Base-by-base conservation (phyloP, 768 basidiomycete genomes). In the Multifurca ochricompacta region DNA sequence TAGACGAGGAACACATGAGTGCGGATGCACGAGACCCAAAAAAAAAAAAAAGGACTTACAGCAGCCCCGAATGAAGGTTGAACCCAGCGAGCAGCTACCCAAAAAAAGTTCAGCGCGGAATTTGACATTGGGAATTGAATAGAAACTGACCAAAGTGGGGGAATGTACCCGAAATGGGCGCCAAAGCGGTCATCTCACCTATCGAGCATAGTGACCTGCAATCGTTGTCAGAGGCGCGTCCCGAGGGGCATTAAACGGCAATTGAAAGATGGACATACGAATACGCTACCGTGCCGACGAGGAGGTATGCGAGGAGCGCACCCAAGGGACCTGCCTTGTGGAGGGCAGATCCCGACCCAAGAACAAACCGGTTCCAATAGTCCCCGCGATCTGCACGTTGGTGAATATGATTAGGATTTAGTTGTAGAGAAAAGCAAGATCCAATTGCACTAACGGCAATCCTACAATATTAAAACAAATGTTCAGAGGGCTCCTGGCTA, bases 171-270 rank as follows among this genome's bases (percentile, higher is more conserved):
- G 86, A 84, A 44, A 88, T 80, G 2, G 87, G 87, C 1, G 85
- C 86, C 68, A 79, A 78, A 3, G 83, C 80, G n/a, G 85, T 84
- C 85, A 89, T 84, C 69, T 90, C 87, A 31, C 81, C 85, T 13
- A 87, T 66, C 2, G 81, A 77, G 61, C 83, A 83, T 13, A 87
- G 68, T 4, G 81, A 78, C 6, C 79, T 81, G 48, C 44, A 25
- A 11, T n/a, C 35, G 32, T 10, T 4, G 43, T 46, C 34, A 27
- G 28, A 21, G 41, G 21, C 11, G 28, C 43, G 21, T 39, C 23
- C 7, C 27, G 14, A 41, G 10, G n/a, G 36, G 25, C 4, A 64
- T 73, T n/a, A n/a, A n/a, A n/a, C n/a, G n/a, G n/a, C n/a, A n/a
- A 19, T 55, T 74, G 72, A 65, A 3, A 73, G 66, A 5, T n/a